phyloP scores from a whole-genome alignment of 2,329 filamentous ascomycete genomes.

The Penicillium sp. region DNA sequence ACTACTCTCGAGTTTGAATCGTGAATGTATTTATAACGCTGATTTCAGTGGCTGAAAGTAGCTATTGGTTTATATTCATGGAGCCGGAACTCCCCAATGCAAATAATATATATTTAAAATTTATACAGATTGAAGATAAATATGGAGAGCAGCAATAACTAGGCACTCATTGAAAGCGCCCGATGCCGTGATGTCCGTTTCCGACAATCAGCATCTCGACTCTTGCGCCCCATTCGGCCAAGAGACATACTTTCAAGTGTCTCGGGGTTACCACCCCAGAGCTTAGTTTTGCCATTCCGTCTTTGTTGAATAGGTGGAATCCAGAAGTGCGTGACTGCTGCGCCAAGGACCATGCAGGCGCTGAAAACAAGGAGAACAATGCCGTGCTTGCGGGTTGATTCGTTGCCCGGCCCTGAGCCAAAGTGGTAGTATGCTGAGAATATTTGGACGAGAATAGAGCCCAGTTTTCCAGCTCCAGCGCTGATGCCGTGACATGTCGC shows the following conservation, averaged over 20 bases:
- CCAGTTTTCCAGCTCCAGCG: slow-evolving; percentile 55
- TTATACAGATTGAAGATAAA: background rate
- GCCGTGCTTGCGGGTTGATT: slow-evolving; percentile 39
- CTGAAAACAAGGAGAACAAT: slow-evolving; percentile 43
- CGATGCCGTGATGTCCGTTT: slow-evolving; percentile 19
- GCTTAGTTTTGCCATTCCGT: slow-evolving; percentile 21
- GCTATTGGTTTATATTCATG: background rate
- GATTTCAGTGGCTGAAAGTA: background rate
- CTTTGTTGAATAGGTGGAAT: slow-evolving; percentile 39
- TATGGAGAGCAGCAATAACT: background rate
- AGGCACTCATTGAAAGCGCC: slow-evolving; percentile 21
- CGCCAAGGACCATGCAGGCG: slow-evolving; percentile 43
- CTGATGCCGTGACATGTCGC: slow-evolving; percentile 55
- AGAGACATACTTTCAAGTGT: slow-evolving; percentile 41
- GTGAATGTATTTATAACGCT: background rate
- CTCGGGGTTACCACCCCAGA: slow-evolving; percentile 38
- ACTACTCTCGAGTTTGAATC: background rate
- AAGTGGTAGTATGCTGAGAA: slow-evolving; percentile 43
- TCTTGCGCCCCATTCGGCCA: slow-evolving; percentile 37
- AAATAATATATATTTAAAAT: background rate
- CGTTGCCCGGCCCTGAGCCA: slow-evolving; percentile 31
- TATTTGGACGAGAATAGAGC: slow-evolving; percentile 46
- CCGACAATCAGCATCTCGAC: slow-evolving; percentile 31
- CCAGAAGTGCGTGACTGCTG: slow-evolving; percentile 41
- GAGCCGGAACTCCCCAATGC: background rate